Conservation (phyloP, 306 rosid genomes). For the Sicyos baderoa region DNA sequence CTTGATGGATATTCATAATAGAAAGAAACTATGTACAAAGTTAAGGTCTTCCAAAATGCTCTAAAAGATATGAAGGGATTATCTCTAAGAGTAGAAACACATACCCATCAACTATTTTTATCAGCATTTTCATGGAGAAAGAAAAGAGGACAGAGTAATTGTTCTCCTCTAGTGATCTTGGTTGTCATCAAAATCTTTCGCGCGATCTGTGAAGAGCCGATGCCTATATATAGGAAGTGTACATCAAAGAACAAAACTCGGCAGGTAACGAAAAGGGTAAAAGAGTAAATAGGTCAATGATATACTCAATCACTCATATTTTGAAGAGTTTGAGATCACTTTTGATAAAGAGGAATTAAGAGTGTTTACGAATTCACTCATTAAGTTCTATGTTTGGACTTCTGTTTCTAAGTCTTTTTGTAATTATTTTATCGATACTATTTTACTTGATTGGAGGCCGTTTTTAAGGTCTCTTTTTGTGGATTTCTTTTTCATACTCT, state of each 20-base stretch:
- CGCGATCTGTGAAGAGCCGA: neutral
- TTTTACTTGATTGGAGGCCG: too few relatives aligned
- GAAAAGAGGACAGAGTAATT: neutral
- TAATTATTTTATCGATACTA: too few relatives aligned
- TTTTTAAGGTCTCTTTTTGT: too few relatives aligned
- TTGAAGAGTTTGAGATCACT: neutral
- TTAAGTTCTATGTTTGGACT: too few relatives aligned
- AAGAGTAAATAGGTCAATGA: neutral
- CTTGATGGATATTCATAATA: constrained; percentile 1
- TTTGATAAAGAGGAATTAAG: neutral
- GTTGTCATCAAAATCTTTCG: neutral
- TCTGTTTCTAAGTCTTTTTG: too few relatives aligned
- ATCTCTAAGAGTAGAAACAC: neutral
- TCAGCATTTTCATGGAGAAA: neutral
- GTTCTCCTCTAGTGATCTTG: neutral
- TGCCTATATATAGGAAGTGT: constrained; percentile 6
- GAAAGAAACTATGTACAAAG: neutral
- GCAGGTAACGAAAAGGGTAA: neutral
- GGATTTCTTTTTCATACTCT: too few relatives aligned
- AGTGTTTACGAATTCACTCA: neutral
- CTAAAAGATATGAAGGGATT: neutral
- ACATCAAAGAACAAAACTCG: constrained; percentile 3
- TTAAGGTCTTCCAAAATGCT: neutral
- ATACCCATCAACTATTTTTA: neutral
- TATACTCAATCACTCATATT: neutral